Conservation (phyloP, 805 yeast genomes). For the Saturnispora bothae region DNA sequence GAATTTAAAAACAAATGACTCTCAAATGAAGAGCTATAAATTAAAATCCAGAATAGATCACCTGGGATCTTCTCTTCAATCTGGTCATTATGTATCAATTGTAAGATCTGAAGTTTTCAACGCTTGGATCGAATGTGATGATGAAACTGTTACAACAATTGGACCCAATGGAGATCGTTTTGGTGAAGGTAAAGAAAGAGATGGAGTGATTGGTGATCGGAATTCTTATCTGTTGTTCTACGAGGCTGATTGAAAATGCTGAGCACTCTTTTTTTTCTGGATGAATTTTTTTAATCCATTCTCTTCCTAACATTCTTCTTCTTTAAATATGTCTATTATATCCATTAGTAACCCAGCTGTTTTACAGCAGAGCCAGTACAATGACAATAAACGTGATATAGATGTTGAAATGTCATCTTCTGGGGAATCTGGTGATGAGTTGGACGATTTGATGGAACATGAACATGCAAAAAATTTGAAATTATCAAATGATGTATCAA, state of each 20-base stretch:
- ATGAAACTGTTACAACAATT: slow-evolving; percentile 43
- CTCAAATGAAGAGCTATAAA: slow-evolving; percentile 37
- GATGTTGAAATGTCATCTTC: slow-evolving; percentile 17
- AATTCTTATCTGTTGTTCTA: slow-evolving; percentile 65
- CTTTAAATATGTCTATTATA: slow-evolving; percentile 18
- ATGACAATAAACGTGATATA: slow-evolving; percentile 13
- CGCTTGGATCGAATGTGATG: slow-evolving; percentile 69
- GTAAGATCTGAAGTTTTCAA: slow-evolving; percentile 38
- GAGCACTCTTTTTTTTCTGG: background rate
- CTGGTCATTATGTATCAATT: slow-evolving; percentile 70
- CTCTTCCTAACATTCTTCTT: background rate
- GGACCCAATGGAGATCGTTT: slow-evolving; percentile 28
- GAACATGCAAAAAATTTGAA: slow-evolving; percentile 7
- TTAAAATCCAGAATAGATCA: slow-evolving; percentile 61
- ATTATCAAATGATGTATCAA: slow-evolving; percentile 13
- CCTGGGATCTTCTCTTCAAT: slow-evolving; percentile 47
- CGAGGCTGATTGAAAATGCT: slow-evolving; percentile 6
- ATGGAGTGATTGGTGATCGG: slow-evolving; percentile 31
- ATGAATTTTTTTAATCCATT: background rate
- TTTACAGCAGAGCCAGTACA: slow-evolving; percentile 7
- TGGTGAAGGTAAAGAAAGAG: too few species aligned
- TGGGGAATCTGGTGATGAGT: slow-evolving; percentile 17
- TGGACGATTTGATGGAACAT: slow-evolving; percentile 10
- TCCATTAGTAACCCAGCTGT: slow-evolving; percentile 20
- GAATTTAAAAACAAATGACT: slow-evolving; percentile 28